Conservation (phyloP, 345 rosid species). For the Eucalyptus victrix region DNA sequence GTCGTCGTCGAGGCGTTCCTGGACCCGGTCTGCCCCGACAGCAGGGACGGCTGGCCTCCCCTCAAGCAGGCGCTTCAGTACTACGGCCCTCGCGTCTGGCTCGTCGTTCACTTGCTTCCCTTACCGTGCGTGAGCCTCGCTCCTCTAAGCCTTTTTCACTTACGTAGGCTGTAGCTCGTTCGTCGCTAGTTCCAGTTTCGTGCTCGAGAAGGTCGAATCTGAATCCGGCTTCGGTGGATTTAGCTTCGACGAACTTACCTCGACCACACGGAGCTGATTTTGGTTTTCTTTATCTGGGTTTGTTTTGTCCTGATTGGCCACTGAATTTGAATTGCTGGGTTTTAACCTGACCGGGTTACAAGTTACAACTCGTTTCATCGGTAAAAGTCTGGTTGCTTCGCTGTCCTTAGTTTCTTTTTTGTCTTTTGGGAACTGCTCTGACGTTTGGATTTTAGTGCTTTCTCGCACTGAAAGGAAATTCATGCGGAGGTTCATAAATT, state of each 20-base stretch:
- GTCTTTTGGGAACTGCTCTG: neutral
- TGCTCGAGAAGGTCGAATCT: neutral
- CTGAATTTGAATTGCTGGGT: neutral
- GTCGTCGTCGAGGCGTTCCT: constrained; percentile 67
- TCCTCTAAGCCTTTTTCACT: neutral
- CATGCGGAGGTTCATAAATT: neutral
- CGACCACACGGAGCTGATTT: neutral
- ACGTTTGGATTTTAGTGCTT: neutral
- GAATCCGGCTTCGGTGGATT: neutral
- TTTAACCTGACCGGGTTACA: neutral
- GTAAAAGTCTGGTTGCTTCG: neutral
- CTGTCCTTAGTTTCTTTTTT: neutral
- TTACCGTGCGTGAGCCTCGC: constrained; percentile 50
- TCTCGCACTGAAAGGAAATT: neutral
- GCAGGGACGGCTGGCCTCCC: constrained; percentile 79
- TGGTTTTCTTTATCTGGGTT: neutral
- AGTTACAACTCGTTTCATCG: neutral
- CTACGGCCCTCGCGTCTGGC: constrained; percentile 55
- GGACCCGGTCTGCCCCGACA: constrained; percentile 90
- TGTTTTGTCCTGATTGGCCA: neutral
- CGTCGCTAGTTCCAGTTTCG: neutral
- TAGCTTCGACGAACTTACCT: neutral
- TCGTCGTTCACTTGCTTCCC: constrained; percentile 69
- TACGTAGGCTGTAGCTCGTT: neutral
- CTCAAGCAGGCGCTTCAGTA: constrained; percentile 46